Base-by-base conservation (phyloP, 331 rosid genomes). In the Dryas integrifolia region DNA sequence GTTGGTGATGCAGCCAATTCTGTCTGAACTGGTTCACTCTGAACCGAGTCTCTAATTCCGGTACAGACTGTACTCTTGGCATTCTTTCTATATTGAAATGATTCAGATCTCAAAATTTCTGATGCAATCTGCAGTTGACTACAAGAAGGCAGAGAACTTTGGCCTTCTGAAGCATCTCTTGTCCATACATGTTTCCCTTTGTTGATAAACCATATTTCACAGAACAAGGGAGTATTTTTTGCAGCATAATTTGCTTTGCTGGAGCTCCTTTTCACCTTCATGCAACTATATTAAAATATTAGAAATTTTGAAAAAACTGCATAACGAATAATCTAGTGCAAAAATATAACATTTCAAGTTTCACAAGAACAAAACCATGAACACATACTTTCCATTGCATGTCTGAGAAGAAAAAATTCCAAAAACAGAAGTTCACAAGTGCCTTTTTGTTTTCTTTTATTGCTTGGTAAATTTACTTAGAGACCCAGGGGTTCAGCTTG, bases 141-240 rank as follows among this genome's bases (percentile, higher is more conserved):
- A 67, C 72, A 72, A 13, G 81, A 82, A 58, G 92, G 64, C 43
- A 75, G 41, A 70, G 81, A 80, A 79, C 79, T 73, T 50, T 84
- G 80, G 71, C 53, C 83, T 63, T 83, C 90, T 44, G 89, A 81
- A 78, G 96, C 88, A 69, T 87, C 92, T 79, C 92, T 84, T 10
- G 97, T 90, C 97, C 97, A 87, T 9, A 90, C 43, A 77, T 79
- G 93, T 77, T 78, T 88, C 76, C 93, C 93, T 77, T 90, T 88
- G 85, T 83, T 76, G 77, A 92, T 63, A 86, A 90, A 90, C 96
- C 87, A 85, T 75, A 92, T 81, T 80, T 92, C 98, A 82, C 97
- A 92, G 77, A 70, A 89, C 40, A 80, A 73, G 2, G 98, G 90
- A 79, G 84, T 82, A 73, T 87, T 82, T 76, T 84, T 88, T 53